Percentiles rank a stretch among this genome's conserved stretches.
Conservation (phyloP, 257 asterid species). For the Salvia splendens region DNA sequence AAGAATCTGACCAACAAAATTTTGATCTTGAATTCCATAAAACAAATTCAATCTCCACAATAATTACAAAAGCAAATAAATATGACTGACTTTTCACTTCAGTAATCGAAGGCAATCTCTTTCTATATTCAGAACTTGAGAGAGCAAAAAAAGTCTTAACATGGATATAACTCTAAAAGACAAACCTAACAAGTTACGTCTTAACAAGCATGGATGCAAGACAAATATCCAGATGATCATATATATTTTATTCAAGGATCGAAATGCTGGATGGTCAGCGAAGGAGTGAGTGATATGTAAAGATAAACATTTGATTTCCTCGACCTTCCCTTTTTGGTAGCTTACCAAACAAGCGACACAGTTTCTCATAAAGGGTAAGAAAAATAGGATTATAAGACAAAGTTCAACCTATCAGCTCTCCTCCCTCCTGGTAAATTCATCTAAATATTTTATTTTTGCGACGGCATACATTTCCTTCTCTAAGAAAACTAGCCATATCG, state of each 20-base stretch:
- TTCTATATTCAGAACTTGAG: not conserved
- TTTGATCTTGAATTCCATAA: not conserved
- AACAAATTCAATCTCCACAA: slow-evolving; percentile 8
- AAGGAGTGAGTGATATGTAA: not conserved
- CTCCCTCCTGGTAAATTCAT: not conserved
- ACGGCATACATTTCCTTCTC: slow-evolving; percentile 22
- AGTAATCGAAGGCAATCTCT: not conserved
- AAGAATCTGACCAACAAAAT: not conserved
- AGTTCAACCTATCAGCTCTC: slow-evolving; percentile 15
- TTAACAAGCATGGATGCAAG: slow-evolving; percentile 19
- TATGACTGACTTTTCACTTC: slow-evolving; percentile 1
- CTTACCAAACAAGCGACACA: not conserved
- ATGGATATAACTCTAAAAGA: not conserved
- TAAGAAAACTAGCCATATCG: slow-evolving; percentile 1
- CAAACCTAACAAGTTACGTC: not conserved
- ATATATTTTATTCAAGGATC: not conserved
- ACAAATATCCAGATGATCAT: slow-evolving; percentile 5
- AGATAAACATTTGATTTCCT: slow-evolving; percentile 3
- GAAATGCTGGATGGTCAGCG: not conserved
- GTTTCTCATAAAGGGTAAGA: not conserved
- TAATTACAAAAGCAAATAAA: slow-evolving; percentile 11
- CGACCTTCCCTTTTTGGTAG: not conserved
- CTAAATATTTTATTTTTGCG: not conserved
- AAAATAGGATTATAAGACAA: not conserved
- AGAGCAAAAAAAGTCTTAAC: not conserved